Evolutionary conservation across 768 basidiomycete species (phyloP).

Genomic region (Serendipita sp.): DNA sequence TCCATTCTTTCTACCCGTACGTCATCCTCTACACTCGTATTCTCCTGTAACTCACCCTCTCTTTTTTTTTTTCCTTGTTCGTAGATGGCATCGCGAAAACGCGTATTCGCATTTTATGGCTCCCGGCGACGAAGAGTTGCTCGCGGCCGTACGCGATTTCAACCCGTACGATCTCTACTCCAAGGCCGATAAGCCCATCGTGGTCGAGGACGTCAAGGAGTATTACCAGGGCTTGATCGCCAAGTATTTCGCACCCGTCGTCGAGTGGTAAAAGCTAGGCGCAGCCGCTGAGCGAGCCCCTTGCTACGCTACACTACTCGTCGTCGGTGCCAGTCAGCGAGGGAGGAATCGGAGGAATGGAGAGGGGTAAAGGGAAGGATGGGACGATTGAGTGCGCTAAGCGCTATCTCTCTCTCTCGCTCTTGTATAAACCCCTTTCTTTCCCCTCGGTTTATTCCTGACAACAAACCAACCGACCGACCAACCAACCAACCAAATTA

Average conservation of each 20-base stretch:
- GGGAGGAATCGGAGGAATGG: no score
- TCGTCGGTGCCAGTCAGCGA: no score
- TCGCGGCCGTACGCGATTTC: conserved; percentile 69
- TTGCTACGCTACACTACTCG: no score
- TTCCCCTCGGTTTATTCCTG: no score
- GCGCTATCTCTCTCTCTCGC: no score
- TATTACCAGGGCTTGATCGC: conserved; percentile 73
- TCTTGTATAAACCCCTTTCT: no score
- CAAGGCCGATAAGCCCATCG: conserved; percentile 60
- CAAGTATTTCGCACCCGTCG: conserved; percentile 67
- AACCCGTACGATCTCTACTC: conserved; percentile 92
- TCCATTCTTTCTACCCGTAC: conserved; percentile 84
- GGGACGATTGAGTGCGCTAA: no score
- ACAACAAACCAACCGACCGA: no score
- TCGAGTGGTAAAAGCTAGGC: conserved; percentile 50
- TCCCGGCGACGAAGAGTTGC: conserved; percentile 31
- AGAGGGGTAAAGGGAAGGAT: no score
- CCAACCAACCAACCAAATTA: no score
- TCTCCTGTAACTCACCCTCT: background rate
- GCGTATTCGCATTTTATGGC: conserved; percentile 71
- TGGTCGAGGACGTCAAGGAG: conserved; percentile 47
- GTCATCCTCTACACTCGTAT: conserved; percentile 14
- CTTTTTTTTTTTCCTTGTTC: background rate
- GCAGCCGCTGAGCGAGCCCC: no score
- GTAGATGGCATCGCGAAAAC: conserved; percentile 71